A percentile compares a stretch with the other conserved stretches of the same genome.
Conservation (phyloP, 352 stramenopile species). For the Paralagenidium karlingii region DNA sequence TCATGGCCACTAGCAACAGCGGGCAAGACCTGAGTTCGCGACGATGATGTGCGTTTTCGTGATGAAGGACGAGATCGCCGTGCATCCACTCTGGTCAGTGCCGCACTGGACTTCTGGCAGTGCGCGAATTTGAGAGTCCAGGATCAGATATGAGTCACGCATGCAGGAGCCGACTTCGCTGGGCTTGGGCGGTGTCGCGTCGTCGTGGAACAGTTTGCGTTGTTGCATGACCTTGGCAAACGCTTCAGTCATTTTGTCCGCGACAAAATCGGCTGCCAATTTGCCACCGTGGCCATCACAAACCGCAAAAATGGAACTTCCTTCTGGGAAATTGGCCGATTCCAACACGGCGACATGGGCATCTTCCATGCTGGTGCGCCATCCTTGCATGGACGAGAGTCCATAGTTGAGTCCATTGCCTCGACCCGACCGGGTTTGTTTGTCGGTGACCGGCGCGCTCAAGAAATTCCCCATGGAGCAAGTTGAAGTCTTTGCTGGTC, state of each 20-base stretch:
- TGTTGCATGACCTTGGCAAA: constrained; percentile 22
- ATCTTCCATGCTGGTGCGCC: constrained; percentile 76
- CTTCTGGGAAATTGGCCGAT: constrained; percentile 13
- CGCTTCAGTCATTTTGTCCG: constrained; percentile 17
- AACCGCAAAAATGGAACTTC: constrained; percentile 60
- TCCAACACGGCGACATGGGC: constrained; percentile 49
- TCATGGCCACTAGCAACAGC: neutral
- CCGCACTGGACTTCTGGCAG: constrained; percentile 28
- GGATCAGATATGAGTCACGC: constrained; percentile 40
- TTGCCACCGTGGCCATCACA: constrained; percentile 70
- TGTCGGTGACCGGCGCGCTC: constrained; percentile 58
- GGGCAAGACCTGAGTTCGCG: constrained; percentile 42
- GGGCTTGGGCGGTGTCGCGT: constrained; percentile 15
- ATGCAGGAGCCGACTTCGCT: constrained; percentile 43
- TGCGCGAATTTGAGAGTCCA: constrained; percentile 51
- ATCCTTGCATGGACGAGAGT: constrained; percentile 69
- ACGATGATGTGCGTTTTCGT: constrained; percentile 63
- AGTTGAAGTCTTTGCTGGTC: too few relatives aligned
- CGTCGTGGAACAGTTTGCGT: constrained; percentile 9
- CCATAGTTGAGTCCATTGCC: constrained; percentile 50
- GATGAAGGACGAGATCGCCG: constrained; percentile 56
- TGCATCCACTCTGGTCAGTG: constrained; percentile 64
- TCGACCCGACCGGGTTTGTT: constrained; percentile 36
- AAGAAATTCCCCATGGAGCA: constrained; percentile 85
- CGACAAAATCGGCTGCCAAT: constrained; percentile 34